Conservation (phyloP, 805 yeast species). For the Metschnikowia reukaufii region DNA sequence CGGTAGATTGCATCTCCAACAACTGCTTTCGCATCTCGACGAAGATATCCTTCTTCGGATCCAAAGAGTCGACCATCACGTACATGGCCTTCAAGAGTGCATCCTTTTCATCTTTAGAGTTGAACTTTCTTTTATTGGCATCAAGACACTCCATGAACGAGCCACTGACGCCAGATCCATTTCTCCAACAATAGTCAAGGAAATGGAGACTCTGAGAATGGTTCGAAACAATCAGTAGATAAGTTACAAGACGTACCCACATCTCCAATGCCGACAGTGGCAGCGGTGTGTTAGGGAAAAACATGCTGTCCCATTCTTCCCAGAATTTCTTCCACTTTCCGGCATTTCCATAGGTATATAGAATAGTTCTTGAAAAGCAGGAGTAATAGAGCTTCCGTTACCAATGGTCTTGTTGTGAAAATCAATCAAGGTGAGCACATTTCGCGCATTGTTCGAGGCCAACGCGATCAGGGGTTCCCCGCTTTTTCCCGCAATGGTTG, state of each 20-base stretch:
- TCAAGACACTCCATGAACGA: conserved; percentile 26
- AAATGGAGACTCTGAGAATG: conserved; percentile 28
- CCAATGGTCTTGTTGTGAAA: conserved; percentile 19
- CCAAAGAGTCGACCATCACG: conserved; percentile 20
- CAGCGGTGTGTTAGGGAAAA: conserved; percentile 7
- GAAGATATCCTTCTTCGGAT: conserved; percentile 9
- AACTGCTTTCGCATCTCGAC: conserved; percentile 7
- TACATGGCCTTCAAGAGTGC: conserved; percentile 26
- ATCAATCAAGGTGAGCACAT: conserved; percentile 28
- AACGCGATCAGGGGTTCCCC: conserved; percentile 14
- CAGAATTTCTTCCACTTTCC: conserved; percentile 41
- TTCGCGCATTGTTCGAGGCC: conserved; percentile 32
- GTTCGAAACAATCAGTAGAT: conserved; percentile 30
- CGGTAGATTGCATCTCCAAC: not conserved
- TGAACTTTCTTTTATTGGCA: conserved; percentile 19
- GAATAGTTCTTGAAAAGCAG: conserved; percentile 32
- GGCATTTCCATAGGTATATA: conserved; percentile 40
- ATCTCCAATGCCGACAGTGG: conserved; percentile 12
- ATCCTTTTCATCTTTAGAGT: conserved; percentile 22
- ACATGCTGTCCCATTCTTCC: conserved; percentile 35
- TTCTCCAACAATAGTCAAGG: conserved; percentile 32
- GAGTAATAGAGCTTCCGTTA: conserved; percentile 12
- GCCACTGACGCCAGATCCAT: conserved; percentile 22
- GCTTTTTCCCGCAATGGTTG: conserved; percentile 5
- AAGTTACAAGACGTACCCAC: conserved; percentile 39